Base-by-base conservation (phyloP, 805 yeast species). In the Yueomyces sinensis region DNA sequence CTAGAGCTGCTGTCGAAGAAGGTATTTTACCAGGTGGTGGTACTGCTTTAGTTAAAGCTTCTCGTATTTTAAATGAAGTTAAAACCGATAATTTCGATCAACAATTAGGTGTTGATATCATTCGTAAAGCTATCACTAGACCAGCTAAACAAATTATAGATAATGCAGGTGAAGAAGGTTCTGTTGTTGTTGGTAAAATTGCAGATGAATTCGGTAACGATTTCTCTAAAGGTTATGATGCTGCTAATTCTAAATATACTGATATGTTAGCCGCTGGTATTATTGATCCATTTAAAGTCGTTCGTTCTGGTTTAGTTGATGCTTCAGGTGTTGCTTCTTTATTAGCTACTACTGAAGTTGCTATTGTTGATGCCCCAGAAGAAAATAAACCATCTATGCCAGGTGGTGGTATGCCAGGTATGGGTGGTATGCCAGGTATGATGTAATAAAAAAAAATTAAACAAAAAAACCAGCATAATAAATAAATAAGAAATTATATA, bases 21-120 rank as follows among this genome's bases (percentile, higher is more conserved):
- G 98, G 98, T 66, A 86, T 91, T 57, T 72, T 91, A 47, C 98
- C 98, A 56, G 98, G 98, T 68, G 98, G 98, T 61, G 98, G 98
- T 66, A 84, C 96, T 46, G 98, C 98, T 38, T 72, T 91, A 56
- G 72, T 84, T 54, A 91, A 91, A 73, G 96, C 97, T 34, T 73
- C 93, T 35, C 70, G 74, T 49, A 61, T 76, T 42, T 71, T 91
- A 52, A 84, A 75, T 44, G 66, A 60, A 17, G 76, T 82, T 43
- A 68, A 75, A 60, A 72, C 82, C 42, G 80, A 69, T 25, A 91
- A 91, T 76, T 91, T 91, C 55, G 97, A 91, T 68, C 95, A 87
- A 66, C 82, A 82, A 65, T 74, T 89, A 45, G 98, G 98, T 65
- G 93, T 91, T 44, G 82, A 82, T 47, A 83, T 86, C 62, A 87